Evolutionary conservation across 257 asterid genomes (phyloP), one percentile per base, ranked within the genome.

Genomic region (Oldenlandia corymbosa): DNA sequence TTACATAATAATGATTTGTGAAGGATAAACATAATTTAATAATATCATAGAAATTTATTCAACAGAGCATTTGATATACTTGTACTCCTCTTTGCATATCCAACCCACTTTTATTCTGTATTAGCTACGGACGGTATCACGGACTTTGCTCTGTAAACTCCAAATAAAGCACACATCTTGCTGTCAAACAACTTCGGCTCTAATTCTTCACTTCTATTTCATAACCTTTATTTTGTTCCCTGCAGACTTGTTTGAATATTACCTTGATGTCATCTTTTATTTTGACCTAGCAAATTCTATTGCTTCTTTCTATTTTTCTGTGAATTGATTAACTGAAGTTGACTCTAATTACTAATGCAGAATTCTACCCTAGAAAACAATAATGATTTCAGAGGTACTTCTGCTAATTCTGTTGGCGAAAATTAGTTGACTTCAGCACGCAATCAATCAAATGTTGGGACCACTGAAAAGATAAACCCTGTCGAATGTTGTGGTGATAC

Each of bases 71-170:
- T n/a, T n/a, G n/a, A n/a, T n/a, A n/a, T n/a, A n/a, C n/a, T n/a
- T n/a, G n/a, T n/a, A n/a, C n/a, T n/a, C n/a, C n/a, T n/a, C n/a
- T n/a, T n/a, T n/a, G n/a, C n/a, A n/a, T n/a, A n/a, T n/a, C n/a
- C n/a, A n/a, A n/a, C n/a, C n/a, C n/a, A n/a, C n/a, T n/a, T n/a
- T n/a, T 92, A 30, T 82, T 60, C 64, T 92, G 98, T 75, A 71
- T 68, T 67, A 77, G 80, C 80, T 92, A 97, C 81, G 72, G 66
- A 68, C 78, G 75, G 69, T 81, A 71, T 53, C 73, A 77, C 30
- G 81, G 72, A 60, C 76, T 31, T 72, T 78, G 75, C 77, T 60
- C 72, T 67, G 96, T 91, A 83, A 85, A 90, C 74, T 66, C n/a
- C 76, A 66, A 62, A 61, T 60, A 12, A 14, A 59, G 49, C 58